Evolutionary conservation across 768 basidiomycete species (phyloP).

Genomic region (Suillus subalutaceus): DNA sequence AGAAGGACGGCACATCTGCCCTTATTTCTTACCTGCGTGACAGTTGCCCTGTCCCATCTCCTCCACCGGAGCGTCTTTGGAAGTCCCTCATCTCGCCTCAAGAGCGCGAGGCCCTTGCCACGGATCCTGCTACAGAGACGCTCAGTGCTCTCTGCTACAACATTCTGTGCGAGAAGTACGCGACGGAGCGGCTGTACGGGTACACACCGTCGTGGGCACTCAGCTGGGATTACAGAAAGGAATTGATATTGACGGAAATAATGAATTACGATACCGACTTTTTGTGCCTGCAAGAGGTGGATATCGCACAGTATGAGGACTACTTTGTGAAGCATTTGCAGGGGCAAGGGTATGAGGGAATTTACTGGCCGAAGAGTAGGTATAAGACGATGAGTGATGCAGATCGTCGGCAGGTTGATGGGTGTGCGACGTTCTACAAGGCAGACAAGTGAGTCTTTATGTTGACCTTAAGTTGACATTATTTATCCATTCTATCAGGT

Average conservation of each 20-base stretch:
- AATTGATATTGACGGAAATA: conserved; percentile 84
- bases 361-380: conserved; percentile 89
- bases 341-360: conserved; percentile 84
- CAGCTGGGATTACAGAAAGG: conserved; percentile 92
- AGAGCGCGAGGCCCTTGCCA: conserved; percentile 59
- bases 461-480: conserved; percentile 5
- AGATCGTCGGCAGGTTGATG: conserved; percentile 89
- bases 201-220: conserved; percentile 98
- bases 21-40: conserved; percentile 93
- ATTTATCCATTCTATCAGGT: conserved; percentile 49
- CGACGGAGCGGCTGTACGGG: conserved; percentile 87
- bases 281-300: conserved; percentile 94
- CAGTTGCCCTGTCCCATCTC: conserved; percentile 78
- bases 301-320: conserved; percentile 89
- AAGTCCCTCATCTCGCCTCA: conserved; percentile 58
- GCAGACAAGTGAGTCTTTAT: conserved; percentile 67
- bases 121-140: conserved; percentile 72
- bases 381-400: conserved; percentile 90
- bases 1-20: conserved; percentile 92
- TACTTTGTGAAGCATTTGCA: conserved; percentile 79
- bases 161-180: conserved; percentile 90
- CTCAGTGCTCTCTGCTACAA: conserved; percentile 90
- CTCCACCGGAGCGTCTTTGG: conserved; percentile 84
- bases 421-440: conserved; percentile 97
- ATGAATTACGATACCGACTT: conserved; percentile 84